A percentile compares a stretch with the other conserved stretches of the same genome.
phyloP scores from a whole-genome alignment of 2,329 filamentous ascomycete genomes.

The Didymella sp. region DNA sequence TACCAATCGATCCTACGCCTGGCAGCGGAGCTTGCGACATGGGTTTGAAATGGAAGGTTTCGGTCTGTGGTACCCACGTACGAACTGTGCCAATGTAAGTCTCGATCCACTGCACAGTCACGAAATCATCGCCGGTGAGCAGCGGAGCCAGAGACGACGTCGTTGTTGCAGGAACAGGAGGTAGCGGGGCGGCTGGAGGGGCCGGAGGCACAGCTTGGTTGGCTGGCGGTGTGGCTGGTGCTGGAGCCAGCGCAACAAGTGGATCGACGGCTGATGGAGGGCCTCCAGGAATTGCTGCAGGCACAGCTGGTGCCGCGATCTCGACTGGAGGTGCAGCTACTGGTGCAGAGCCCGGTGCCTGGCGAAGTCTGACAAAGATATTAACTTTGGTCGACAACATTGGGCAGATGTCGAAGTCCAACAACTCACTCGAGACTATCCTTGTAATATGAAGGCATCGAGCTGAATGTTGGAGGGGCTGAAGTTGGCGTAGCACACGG shows the following conservation, averaged over 20 bases:
- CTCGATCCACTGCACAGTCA: slow-evolving; percentile 46
- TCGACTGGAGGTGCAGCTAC: slow-evolving; percentile 4
- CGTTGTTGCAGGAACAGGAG: slow-evolving; percentile 5
- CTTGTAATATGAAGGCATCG: not conserved
- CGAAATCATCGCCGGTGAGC: slow-evolving; percentile 23
- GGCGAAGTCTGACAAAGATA: slow-evolving; percentile 20
- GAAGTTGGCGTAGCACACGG: slow-evolving; percentile 1
- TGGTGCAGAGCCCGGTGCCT: slow-evolving; percentile 16
- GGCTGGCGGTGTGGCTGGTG: slow-evolving; percentile 5
- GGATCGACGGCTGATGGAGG: not conserved
- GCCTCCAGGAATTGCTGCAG: slow-evolving; percentile 6
- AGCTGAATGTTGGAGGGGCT: not conserved
- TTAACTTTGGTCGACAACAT: not conserved
- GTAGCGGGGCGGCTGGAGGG: slow-evolving; percentile 1
- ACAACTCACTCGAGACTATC: slow-evolving; percentile 13
- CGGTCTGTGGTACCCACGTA: slow-evolving; percentile 45
- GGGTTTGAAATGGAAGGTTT: slow-evolving; percentile 37
- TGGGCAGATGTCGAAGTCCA: too few species aligned
- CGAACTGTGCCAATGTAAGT: slow-evolving; percentile 35
- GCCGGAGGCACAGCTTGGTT: slow-evolving; percentile 11
- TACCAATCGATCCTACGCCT: slow-evolving; percentile 41
- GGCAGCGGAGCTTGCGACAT: slow-evolving; percentile 33
- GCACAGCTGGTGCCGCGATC: not conserved
- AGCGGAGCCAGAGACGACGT: slow-evolving; percentile 1
- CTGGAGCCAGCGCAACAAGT: slow-evolving; percentile 4